Conservation (phyloP, 164 flowering plant species). For the Cinnamomum micranthum region DNA sequence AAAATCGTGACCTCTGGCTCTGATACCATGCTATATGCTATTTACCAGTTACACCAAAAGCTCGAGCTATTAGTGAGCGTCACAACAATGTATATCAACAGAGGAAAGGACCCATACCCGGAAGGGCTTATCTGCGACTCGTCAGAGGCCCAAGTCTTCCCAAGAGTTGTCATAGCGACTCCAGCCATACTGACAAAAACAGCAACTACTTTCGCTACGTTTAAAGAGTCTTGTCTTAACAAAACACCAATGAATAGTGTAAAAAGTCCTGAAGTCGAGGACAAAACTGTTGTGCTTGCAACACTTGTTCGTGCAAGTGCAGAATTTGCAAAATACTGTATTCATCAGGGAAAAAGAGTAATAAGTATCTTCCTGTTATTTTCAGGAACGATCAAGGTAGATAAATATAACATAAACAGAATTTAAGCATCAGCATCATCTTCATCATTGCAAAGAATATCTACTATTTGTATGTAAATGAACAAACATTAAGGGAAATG, state of each 20-base stretch:
- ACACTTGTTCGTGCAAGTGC: constrained; percentile 98
- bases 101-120: constrained; percentile 35
- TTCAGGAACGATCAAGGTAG: not conserved
- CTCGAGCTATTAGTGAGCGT: too few relatives aligned
- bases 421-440: too few relatives aligned
- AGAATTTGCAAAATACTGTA: constrained; percentile 95
- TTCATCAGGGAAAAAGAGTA: constrained; percentile 1
- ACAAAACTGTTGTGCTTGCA: constrained; percentile 92
- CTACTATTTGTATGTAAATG: too few relatives aligned
- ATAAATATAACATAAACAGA: too few relatives aligned
- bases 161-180: constrained; percentile 94
- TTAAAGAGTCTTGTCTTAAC: constrained; percentile 85
- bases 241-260: constrained; percentile 90
- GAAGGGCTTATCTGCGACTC: constrained; percentile 56
- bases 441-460: too few relatives aligned
- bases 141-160: constrained; percentile 98
- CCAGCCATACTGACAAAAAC: constrained; percentile 97
- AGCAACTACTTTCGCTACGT: constrained; percentile 74
- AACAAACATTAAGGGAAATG: too few relatives aligned
- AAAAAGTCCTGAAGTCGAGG: constrained; percentile 96
- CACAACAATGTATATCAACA: too few relatives aligned
- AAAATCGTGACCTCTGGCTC: too few relatives aligned
- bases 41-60: too few relatives aligned
- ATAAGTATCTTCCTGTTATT: not conserved
- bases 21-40: too few relatives aligned